Percentiles rank a stretch among this genome's conserved stretches.
These are phyloP conservation scores for Vitis rotundifolia DNA, from an alignment of 164 flowering plant genomes.

Conservation along the genomic window DNA sequence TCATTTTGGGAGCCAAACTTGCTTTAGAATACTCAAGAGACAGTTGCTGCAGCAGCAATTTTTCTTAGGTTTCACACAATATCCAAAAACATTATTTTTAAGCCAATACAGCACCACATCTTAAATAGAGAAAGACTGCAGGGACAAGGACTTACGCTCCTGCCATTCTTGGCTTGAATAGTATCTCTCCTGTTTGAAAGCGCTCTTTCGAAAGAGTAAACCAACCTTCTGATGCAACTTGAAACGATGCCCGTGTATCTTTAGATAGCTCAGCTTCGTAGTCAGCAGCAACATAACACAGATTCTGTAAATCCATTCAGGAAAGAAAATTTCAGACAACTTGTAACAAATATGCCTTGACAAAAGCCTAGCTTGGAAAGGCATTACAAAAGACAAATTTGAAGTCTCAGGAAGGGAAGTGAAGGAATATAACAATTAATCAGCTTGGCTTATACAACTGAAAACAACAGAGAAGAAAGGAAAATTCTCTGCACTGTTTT, in stretches of 20 bases:
- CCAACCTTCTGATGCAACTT: slow-evolving; percentile 56
- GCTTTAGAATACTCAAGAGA: neutral
- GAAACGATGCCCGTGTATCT: slow-evolving; percentile 65
- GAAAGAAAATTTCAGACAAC: slow-evolving; percentile 11
- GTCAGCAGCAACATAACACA: slow-evolving; percentile 90
- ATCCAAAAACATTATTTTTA: neutral
- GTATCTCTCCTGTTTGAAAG: slow-evolving; percentile 90
- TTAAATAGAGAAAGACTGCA: neutral
- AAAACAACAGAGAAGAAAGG: neutral
- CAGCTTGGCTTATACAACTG: too few relatives aligned
- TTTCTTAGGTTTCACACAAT: too few relatives aligned
- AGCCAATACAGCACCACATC: neutral
- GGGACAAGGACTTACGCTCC: slow-evolving; percentile 66
- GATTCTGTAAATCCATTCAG: slow-evolving; percentile 48
- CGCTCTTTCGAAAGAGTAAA: slow-evolving; percentile 85
- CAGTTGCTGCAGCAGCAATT: too few relatives aligned
- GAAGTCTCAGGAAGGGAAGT: neutral
- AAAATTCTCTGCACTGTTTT: neutral
- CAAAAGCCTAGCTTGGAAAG: neutral
- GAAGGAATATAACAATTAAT: neutral
- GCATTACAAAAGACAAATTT: neutral
- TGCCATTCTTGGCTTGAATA: slow-evolving; percentile 82
- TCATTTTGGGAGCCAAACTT: neutral
- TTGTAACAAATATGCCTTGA: neutral
- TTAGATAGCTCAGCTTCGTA: slow-evolving; percentile 79